These are phyloP conservation scores for Trichoderma atroviride DNA, from an alignment of 2,329 filamentous ascomycete species.

Conservation along the genomic window DNA sequence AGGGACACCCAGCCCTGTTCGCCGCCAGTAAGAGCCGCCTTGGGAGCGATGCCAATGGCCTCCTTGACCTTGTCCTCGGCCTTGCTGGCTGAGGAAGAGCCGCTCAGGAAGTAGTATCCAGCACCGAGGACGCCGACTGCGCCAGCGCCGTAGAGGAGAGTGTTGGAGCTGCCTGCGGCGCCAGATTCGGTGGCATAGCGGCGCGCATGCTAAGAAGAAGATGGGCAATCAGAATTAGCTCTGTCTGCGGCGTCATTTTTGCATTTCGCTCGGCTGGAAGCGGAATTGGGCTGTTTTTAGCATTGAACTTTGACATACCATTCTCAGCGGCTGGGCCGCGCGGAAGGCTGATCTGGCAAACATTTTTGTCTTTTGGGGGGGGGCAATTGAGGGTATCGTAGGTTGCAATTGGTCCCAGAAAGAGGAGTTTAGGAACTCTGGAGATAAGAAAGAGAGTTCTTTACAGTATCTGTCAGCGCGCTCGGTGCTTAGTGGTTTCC, in stretches of 20 bases:
- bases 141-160: conserved; percentile 64
- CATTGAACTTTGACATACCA: conserved; percentile 52
- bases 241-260: conserved; percentile 6
- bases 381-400: background rate
- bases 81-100: conserved; percentile 57
- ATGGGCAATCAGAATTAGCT: background rate
- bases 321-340: conserved; percentile 65
- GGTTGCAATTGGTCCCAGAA: background rate
- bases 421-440: background rate
- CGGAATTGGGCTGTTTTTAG: background rate
- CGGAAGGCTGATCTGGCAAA: conserved; percentile 68
- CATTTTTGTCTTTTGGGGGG: conserved; percentile 47
- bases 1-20: conserved; percentile 88
- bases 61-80: conserved; percentile 57
- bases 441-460: background rate
- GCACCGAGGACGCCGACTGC: conserved; percentile 58
- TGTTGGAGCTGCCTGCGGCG: conserved; percentile 57
- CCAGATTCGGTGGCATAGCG: conserved; percentile 69
- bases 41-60: conserved; percentile 45
- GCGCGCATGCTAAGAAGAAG: conserved; percentile 48
- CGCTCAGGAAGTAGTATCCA: conserved; percentile 59
- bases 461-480: background rate
- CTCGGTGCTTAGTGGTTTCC: conserved; percentile 4
- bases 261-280: background rate
- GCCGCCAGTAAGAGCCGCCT: conserved; percentile 71